Evolutionary conservation across 2,329 filamentous ascomycete genomes (phyloP), one percentile per base, ranked within the genome.

Genomic region (Catunica adiposa): DNA sequence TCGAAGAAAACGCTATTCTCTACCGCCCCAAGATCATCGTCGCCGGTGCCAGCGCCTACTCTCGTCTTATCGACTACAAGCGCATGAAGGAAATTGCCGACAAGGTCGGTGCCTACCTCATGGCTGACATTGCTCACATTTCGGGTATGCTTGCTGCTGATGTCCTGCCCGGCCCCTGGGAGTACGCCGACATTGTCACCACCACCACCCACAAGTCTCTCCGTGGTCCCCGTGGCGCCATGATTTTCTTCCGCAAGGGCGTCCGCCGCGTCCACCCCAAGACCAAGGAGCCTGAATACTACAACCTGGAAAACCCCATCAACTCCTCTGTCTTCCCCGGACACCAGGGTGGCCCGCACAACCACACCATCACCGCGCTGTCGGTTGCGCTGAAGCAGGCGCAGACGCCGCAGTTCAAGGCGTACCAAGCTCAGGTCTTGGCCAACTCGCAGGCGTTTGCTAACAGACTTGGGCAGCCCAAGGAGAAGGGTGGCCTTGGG

Each of bases 171-270:
- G 84, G 86, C 59, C 92, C 92, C 53, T 98, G 97, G 70, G 78
- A 79, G 61, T 83, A 85, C 69, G 86, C 89, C 61, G 92, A 98
- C 68, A 84, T 98, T 58, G 92, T 98, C 61, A 98, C 92, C 51
- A 98, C 92, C 22, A 98, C 92, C 38, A 96, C 88, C 60, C 92
- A 98, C 78, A 98, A 98, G 76, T 94, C 88, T 59, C 79, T 98
- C 61, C 86, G 92, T 66, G 92, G 92, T 38, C 92, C 92, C 38
- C 83, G 92, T 66, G 92, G 92, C 62, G 92, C 92, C 64, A 86
- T 98, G 81, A 98, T 98, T 69, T 98, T 98, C 78, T 98, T 83
- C 81, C 84, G 92, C 63, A 94, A 87, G 71, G 92, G 92, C 60
- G 85, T 96, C 34, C 79, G 90, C 62, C 82, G 80, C 67, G 80